phyloP scores from a whole-genome alignment of 1,284 basidiomycete species.

The Dichomitus squalens region DNA sequence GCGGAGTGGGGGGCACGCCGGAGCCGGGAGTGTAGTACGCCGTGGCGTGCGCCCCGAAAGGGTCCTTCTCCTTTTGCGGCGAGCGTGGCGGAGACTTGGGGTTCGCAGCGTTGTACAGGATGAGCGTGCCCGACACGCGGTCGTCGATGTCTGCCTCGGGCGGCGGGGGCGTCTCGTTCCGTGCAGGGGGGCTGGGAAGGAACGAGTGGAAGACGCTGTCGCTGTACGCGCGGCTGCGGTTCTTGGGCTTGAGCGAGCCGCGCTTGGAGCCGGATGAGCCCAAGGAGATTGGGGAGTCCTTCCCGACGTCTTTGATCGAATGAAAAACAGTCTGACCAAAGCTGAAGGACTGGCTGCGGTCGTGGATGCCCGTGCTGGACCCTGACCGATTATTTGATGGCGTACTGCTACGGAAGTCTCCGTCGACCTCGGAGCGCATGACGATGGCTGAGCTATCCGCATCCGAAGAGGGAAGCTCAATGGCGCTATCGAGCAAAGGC shows the following conservation, averaged over 20 bases:
- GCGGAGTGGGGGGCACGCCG: constrained; percentile 69
- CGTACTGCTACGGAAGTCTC: constrained; percentile 13
- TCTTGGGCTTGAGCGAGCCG: constrained; percentile 34
- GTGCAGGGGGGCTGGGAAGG: constrained; percentile 25
- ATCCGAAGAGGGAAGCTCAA: constrained; percentile 39
- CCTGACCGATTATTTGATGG: constrained; percentile 17
- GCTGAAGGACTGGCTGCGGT: constrained; percentile 59
- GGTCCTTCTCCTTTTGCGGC: constrained; percentile 56
- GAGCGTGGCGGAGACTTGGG: constrained; percentile 3
- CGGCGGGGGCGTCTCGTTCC: constrained; percentile 22
- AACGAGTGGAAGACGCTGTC: constrained; percentile 65
- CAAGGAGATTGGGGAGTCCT: constrained; percentile 19
- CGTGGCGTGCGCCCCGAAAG: constrained; percentile 70
- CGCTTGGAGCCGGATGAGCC: constrained; percentile 28
- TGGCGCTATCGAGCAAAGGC: constrained; percentile 46
- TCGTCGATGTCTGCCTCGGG: constrained; percentile 68
- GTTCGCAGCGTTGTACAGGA: constrained; percentile 43
- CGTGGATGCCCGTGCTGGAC: constrained; percentile 21
- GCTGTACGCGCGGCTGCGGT: constrained; percentile 55
- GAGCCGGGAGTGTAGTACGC: constrained; percentile 76
- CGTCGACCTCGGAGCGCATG: constrained; percentile 5
- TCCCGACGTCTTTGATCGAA: constrained; percentile 21
- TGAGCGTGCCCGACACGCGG: constrained; percentile 46
- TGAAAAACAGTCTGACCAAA: constrained; percentile 63
- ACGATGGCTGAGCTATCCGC: constrained; percentile 26